Evolutionary conservation across 345 rosid genomes (phyloP), one percentile per base, ranked within the genome.

Genomic region (Arabis alpina): DNA sequence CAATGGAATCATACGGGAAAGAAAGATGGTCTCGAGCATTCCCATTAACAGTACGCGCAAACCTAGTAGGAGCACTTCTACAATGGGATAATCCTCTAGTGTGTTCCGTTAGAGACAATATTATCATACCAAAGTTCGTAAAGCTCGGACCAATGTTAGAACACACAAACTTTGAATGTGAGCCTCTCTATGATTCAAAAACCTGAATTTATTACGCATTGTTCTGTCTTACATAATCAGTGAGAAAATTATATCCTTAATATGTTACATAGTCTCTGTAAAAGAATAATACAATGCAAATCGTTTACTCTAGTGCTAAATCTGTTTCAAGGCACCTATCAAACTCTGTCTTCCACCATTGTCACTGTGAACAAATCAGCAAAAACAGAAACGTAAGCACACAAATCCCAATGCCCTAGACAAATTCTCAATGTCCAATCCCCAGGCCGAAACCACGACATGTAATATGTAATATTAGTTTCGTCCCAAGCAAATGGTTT

Each of bases 11-110:
- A n/a, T 87, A 86, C 53, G 94, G 80, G 76, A 83, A 66, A 0
- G 92, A 91, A 56, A 85, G 98, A 75, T 86, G 94, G 94, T 75
- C 88, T 3, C 89, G 87, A 1, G 71, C 91, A 11, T 87, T 89
- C 73, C 97, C 95, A 0, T 66, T 89, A 52, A 87, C 96, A 10
- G 50, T 91, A 11, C 85, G 93, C 2, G 93, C 92, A 25, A 85
- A 91, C 60, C 55, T 91, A 24, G 96, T 89, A 2, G 99, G 97
- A 28, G 84, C 89, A 0, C 80, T 93, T 61, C 65, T 93, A 78
- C 98, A 93, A 75, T 90, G 97, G 97, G 96, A 86, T 25, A 86
- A 89, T 54, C 94, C 93, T 1, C 66, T 84, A 19, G 93, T 82
- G 36, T 89, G 99, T 68, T 79, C 83, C 48, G 80, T 78, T 1